Conservation (phyloP, 495 filamentous ascomycete genomes). For the Penicillium subrubescens region DNA sequence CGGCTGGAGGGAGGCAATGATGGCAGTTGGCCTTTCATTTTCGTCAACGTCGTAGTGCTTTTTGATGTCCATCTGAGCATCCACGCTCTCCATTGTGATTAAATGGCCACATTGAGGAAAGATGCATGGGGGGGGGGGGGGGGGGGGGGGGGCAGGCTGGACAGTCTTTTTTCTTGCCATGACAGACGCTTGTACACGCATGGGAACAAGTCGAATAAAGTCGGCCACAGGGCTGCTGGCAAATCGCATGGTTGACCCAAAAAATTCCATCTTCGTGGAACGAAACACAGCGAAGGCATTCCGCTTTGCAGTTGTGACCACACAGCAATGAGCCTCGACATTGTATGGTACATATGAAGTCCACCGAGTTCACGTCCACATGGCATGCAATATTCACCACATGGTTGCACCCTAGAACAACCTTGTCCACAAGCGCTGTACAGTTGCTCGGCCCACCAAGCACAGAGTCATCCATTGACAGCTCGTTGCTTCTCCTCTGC, state of each 20-base stretch:
- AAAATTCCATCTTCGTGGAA: slow-evolving; percentile 10
- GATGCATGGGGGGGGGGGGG: too few species aligned
- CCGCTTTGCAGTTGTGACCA: slow-evolving; percentile 60
- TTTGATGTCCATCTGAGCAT: slow-evolving; percentile 64
- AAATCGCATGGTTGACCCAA: slow-evolving; percentile 50
- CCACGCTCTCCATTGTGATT: slow-evolving; percentile 61
- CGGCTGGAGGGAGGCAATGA: slow-evolving; percentile 39
- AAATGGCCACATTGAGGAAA: slow-evolving; percentile 69
- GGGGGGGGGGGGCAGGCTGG: too few species aligned
- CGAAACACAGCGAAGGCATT: slow-evolving; percentile 53
- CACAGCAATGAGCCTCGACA: slow-evolving; percentile 56
- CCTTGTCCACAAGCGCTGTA: slow-evolving; percentile 36
- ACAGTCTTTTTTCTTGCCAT: slow-evolving; percentile 48
- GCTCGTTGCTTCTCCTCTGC: background rate
- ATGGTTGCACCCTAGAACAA: slow-evolving; percentile 59
- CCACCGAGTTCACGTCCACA: slow-evolving; percentile 34
- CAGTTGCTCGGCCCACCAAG: background rate
- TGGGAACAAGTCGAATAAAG: slow-evolving; percentile 61
- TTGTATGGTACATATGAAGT: slow-evolving; percentile 46
- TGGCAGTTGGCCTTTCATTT: slow-evolving; percentile 44
- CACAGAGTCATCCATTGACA: background rate
- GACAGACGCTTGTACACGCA: slow-evolving; percentile 55
- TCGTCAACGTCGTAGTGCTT: slow-evolving; percentile 54
- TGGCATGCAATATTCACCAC: slow-evolving; percentile 51
- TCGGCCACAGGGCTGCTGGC: slow-evolving; percentile 55